phyloP scores from a whole-genome alignment of 176 grass and related monocot species.

The Oryza australiensis region DNA sequence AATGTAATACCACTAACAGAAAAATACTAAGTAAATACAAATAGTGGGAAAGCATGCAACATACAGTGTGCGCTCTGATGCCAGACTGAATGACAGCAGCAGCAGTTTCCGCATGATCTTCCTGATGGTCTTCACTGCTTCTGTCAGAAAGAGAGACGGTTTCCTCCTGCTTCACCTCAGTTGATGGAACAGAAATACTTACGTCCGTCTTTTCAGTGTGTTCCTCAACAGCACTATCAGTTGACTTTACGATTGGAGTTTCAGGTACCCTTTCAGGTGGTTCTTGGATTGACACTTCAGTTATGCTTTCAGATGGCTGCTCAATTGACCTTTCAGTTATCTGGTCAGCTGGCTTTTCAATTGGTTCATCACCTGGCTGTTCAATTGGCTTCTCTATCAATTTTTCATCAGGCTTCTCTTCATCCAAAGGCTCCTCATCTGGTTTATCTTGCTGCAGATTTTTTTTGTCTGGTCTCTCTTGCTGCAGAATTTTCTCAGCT shows the following conservation, averaged over 20 bases:
- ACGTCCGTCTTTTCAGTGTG: conserved; percentile 42
- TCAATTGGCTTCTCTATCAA: conserved; percentile 36
- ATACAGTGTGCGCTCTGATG: conserved; percentile 68
- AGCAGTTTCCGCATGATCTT: conserved; percentile 48
- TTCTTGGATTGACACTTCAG: conserved; percentile 31
- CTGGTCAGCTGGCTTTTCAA: conserved; percentile 47
- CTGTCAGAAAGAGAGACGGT: conserved; percentile 28
- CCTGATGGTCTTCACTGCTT: conserved; percentile 26
- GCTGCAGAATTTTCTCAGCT: conserved; percentile 47
- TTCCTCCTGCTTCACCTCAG: conserved; percentile 50
- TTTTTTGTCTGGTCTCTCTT: conserved; percentile 44
- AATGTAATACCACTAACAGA: conserved; percentile 13
- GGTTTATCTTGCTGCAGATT: conserved; percentile 15
- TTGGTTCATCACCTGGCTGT: conserved; percentile 31
- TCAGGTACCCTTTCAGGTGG: conserved; percentile 35
- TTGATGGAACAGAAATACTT: conserved; percentile 27
- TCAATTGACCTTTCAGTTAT: conserved; percentile 51
- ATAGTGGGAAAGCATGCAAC: conserved; percentile 24
- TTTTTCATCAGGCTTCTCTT: conserved; percentile 56
- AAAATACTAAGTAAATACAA: conserved; percentile 30
- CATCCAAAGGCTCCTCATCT: conserved; percentile 36
- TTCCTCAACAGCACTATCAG: conserved; percentile 39
- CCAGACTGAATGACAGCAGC: conserved; percentile 67
- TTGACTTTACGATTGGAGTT: conserved; percentile 38
- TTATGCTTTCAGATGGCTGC: conserved; percentile 37